Percentiles rank a stretch among this genome's conserved stretches.
Evolutionary conservation across 2,329 filamentous ascomycete genomes (phyloP).

Genomic region (Endocalyx cinctus): DNA sequence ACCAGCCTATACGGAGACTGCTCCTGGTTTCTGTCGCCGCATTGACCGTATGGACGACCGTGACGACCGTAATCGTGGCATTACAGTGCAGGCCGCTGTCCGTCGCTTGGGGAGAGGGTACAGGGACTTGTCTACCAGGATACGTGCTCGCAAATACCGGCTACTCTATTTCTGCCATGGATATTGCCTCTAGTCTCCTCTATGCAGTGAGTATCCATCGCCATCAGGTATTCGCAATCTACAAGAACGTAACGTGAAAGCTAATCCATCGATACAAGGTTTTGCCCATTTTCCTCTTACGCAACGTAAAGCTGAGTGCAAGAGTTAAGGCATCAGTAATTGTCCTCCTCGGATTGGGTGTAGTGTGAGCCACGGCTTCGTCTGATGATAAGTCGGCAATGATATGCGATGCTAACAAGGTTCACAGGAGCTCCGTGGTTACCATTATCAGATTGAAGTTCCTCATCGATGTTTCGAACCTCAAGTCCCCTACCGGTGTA

Average conservation of each 20-base stretch:
- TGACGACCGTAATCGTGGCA: slow-evolving; percentile 11
- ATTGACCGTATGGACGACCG: slow-evolving; percentile 13
- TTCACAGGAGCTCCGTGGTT: slow-evolving; percentile 14
- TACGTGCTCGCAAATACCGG: slow-evolving; percentile 14
- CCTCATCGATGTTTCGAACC: slow-evolving; percentile 11
- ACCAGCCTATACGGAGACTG: slow-evolving; percentile 9
- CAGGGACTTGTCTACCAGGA: slow-evolving; percentile 11
- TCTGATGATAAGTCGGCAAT: no score
- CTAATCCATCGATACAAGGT: no score
- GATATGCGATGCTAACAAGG: no score
- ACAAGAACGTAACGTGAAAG: no score
- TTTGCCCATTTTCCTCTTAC: slow-evolving; percentile 10
- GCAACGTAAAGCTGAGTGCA: slow-evolving; percentile 12
- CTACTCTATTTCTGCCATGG: slow-evolving; percentile 16
- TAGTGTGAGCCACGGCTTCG: no score
- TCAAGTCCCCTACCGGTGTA: slow-evolving; percentile 10
- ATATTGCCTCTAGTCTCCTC: slow-evolving; percentile 13
- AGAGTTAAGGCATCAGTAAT: slow-evolving; percentile 13
- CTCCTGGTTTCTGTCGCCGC: slow-evolving; percentile 9
- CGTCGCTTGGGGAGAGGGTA: slow-evolving; percentile 12
- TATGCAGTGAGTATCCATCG: no score
- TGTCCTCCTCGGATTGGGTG: slow-evolving; percentile 11
- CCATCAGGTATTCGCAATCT: no score
- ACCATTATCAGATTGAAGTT: slow-evolving; percentile 16
- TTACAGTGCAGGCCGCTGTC: slow-evolving; percentile 14